Conservation (phyloP, 495 filamentous ascomycete genomes). For the Penicillium verhagenii region DNA sequence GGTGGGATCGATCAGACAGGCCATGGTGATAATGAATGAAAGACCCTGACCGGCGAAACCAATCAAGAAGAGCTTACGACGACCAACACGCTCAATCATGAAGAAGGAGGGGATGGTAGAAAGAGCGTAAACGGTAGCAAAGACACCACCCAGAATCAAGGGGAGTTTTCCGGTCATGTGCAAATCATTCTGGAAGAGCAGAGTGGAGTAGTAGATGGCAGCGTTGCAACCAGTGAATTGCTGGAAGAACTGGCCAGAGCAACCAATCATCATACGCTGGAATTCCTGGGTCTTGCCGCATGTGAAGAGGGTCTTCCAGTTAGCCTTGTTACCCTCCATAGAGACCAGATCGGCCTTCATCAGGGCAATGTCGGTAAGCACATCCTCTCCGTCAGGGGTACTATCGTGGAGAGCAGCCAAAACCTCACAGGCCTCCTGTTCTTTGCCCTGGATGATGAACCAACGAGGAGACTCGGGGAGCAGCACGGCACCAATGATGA, state of each 20-base stretch:
- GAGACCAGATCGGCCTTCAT: slow-evolving; percentile 39
- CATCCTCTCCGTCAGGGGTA: slow-evolving; percentile 27
- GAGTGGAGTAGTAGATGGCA: slow-evolving; percentile 81
- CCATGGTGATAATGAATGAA: slow-evolving; percentile 39
- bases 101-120: slow-evolving; percentile 60
- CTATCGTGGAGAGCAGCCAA: slow-evolving; percentile 55
- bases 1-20: slow-evolving; percentile 25
- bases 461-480: slow-evolving; percentile 77
- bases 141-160: slow-evolving; percentile 73
- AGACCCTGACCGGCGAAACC: slow-evolving; percentile 60
- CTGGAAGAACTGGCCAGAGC: slow-evolving; percentile 65
- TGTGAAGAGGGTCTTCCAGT: slow-evolving; percentile 38
- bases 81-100: slow-evolving; percentile 68
- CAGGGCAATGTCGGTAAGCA: slow-evolving; percentile 48
- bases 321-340: slow-evolving; percentile 33
- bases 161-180: slow-evolving; percentile 55
- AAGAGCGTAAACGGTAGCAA: slow-evolving; percentile 76
- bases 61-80: slow-evolving; percentile 68
- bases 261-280: slow-evolving; percentile 44
- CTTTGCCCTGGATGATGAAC: slow-evolving; percentile 63
- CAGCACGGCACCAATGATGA: slow-evolving; percentile 55
- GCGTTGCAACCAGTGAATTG: slow-evolving; percentile 75
- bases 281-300: slow-evolving; percentile 47
- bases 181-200: slow-evolving; percentile 70
- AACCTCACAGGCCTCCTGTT: slow-evolving; percentile 60